These are phyloP conservation scores for Malus asiatica DNA, from an alignment of 306 rosid genomes.

Conservation along the genomic window DNA sequence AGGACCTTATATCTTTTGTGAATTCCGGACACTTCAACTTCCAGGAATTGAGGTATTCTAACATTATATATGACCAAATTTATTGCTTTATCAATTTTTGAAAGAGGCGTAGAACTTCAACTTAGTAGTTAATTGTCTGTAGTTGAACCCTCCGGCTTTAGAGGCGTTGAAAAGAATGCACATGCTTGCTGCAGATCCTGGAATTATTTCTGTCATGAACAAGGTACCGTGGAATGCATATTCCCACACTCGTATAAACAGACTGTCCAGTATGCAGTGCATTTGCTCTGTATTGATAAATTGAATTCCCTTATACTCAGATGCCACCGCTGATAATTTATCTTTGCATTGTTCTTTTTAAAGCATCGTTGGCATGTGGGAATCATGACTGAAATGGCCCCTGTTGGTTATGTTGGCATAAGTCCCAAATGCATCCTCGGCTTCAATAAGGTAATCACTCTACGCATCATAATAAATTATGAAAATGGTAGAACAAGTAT, in stretches of 20 bases:
- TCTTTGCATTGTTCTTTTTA: constrained; percentile 21
- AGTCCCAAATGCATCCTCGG: constrained; percentile 92
- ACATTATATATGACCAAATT: background rate
- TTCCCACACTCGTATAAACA: background rate
- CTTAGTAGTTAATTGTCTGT: constrained; percentile 26
- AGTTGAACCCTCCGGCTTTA: constrained; percentile 81
- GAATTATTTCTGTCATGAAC: constrained; percentile 87
- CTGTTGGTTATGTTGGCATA: constrained; percentile 87
- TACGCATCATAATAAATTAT: background rate
- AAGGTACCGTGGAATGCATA: constrained; percentile 40
- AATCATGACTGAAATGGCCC: constrained; percentile 97
- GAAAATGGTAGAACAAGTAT: background rate
- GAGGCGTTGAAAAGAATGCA: constrained; percentile 95
- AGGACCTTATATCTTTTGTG: constrained; percentile 79
- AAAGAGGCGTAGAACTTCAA: background rate
- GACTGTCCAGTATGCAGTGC: constrained; percentile 15
- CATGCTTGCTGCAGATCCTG: constrained; percentile 93
- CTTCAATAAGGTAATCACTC: constrained; percentile 62
- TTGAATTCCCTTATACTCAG: background rate
- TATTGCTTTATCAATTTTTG: background rate
- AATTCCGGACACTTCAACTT: constrained; percentile 68
- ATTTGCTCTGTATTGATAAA: background rate
- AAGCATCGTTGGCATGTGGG: constrained; percentile 93
- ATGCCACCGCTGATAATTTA: constrained; percentile 16
- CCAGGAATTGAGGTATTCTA: constrained; percentile 72